Evolutionary conservation across 148 eudicot species (phyloP), one percentile per base, ranked within the genome.

Genomic region (Cornus kousa): DNA sequence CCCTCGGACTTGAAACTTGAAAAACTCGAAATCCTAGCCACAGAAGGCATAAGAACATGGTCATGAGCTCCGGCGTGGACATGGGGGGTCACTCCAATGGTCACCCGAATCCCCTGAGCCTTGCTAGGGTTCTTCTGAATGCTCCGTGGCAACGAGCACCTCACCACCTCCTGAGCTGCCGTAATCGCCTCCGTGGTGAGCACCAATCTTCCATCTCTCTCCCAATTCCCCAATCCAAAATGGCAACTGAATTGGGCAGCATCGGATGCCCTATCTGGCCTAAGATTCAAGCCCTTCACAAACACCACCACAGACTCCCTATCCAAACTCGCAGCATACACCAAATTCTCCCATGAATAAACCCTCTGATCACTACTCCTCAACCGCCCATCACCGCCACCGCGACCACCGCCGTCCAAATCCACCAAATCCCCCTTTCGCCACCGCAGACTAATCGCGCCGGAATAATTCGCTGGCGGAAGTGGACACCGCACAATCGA

Each of bases 141-240:
- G 23, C 82, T 83, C 16, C 37, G 68, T 0, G 98, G 99, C 74
- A 96, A 57, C 9, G 82, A 82, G 70, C 99, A 96, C 81, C 98
- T 85, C 78, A 96, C 88, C 16, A 94, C 90, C 78, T 96, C 99
- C 75, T 96, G 99, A 57, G 94, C 98, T 23, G 95, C 99, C 2
- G 88, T 86, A 13, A 89, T 72, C 19, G 99, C 98, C 69, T 70
- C 83, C 0, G 94, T 78, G 10, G 74, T 86, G 43, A 87, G 74
- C 72, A 24, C 72, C 76, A 35, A 74, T 5, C 73, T 79, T 22
- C 74, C 68, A 16, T 77, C 81, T 10, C 43, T 76, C 22, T 83
- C 83, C 78, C 85, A 69, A 35, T 77, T 87, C 35, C 78, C 78
- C 2, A 74, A 76, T 57, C 85, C 82, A 59, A 95, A 96, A 68